Conservation (phyloP, 1,284 basidiomycete genomes). For the Xerocomus nothofagi region DNA sequence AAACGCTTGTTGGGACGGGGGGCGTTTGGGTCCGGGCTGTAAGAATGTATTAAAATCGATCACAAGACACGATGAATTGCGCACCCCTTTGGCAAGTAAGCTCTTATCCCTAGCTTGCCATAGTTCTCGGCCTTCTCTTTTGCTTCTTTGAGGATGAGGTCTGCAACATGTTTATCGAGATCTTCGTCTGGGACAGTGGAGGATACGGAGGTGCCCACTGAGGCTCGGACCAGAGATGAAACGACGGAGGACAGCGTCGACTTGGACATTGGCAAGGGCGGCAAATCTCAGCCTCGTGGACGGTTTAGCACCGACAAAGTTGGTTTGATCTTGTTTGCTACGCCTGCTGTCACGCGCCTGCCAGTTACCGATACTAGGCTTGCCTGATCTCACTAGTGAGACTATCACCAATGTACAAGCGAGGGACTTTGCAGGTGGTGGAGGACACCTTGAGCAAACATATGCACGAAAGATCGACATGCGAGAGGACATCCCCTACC, state of each 20-base stretch:
- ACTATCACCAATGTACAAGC: too few relatives aligned
- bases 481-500: too few relatives aligned
- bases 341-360: not conserved
- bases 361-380: too few relatives aligned
- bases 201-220: constrained; percentile 70
- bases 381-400: too few relatives aligned
- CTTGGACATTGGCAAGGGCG: constrained; percentile 28
- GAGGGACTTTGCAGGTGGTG: too few relatives aligned
- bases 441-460: too few relatives aligned
- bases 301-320: constrained; percentile 8
- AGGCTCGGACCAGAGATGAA: constrained; percentile 79
- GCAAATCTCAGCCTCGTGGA: not conserved
- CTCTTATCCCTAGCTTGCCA: constrained; percentile 61
- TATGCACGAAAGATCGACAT: too few relatives aligned
- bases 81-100: constrained; percentile 56
- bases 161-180: constrained; percentile 85
- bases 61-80: constrained; percentile 22
- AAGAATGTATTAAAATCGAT: constrained; percentile 1
- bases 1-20: constrained; percentile 92
- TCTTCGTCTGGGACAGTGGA: constrained; percentile 74
- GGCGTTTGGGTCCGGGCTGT: constrained; percentile 53
- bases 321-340: constrained; percentile 25
- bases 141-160: constrained; percentile 86
- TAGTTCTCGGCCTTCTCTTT: constrained; percentile 83
- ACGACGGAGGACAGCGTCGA: constrained; percentile 76